Evolutionary conservation across 208 protist genomes (phyloP), one percentile per base, ranked within the genome.

Genomic region (Tritrichomonas foetus): DNA sequence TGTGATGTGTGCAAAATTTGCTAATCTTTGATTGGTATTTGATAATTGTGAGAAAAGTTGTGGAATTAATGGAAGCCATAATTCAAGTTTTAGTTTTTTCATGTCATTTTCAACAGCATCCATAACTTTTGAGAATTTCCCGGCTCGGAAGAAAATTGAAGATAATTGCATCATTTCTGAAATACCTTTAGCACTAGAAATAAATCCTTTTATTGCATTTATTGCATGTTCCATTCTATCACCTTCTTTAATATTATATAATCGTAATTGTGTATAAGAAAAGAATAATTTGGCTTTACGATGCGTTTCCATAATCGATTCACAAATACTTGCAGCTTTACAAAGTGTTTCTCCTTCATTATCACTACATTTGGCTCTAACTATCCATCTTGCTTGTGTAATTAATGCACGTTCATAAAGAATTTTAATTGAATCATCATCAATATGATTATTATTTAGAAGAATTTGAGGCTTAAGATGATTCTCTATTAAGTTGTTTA

Each of bases 191-290:
- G 74, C 33, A 41, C 74, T 50, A 47, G 33, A 47, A 49, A 82
- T 82, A 25, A 82, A 82, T 30, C 33, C n/a, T 13, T 30, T 82
- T 9, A 82, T 82, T 82, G 74, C 74, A 41, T 82, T 82, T 14
- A 82, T 82, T 25, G 74, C 74, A 47, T 30, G 33, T 3, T 82
- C 41, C 3, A n/a, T 39, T 13, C 74, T 49, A 25, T 82, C 74
- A n/a, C 33, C 41, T 27, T 82, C 74, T 82, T 82, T 82, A 20
- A 82, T 82, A 41, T 82, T 82, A 27, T 82, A 82, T 30, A 82
- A 27, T 50, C 74, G 33, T 30, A 82, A 25, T 50, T 82, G 74
- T 30, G 41, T 82, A 14, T 39, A 82, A 2, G 33, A 30, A 14
- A 20, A 82, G 11, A 82, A 41, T 16, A 47, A 41, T 16, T 47